Evolutionary conservation across 805 yeast species (phyloP).

Genomic region (Cyberlindnera galapagoensis): DNA sequence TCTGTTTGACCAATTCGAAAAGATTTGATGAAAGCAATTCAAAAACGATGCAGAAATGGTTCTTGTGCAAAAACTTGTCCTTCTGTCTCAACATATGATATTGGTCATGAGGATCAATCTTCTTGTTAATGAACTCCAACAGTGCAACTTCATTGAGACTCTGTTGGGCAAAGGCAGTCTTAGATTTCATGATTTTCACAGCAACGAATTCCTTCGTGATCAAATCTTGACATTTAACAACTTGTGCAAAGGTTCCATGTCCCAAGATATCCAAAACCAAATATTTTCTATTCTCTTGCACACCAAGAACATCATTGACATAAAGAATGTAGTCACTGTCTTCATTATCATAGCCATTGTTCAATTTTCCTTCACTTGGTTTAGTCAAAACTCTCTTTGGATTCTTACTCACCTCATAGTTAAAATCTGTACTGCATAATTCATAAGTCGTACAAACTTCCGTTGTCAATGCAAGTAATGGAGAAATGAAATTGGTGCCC

Average conservation of each 20-base stretch:
- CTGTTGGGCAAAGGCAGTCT: conserved; percentile 87
- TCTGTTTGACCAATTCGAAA: conserved; percentile 86
- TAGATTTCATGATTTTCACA: conserved; percentile 88
- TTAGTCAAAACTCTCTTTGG: conserved; percentile 91
- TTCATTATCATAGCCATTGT: conserved; percentile 82
- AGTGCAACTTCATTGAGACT: conserved; percentile 85
- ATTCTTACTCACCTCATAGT: conserved; percentile 76
- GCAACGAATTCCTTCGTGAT: conserved; percentile 76
- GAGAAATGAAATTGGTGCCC: conserved; percentile 62
- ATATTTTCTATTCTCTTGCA: conserved; percentile 78
- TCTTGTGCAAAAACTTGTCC: conserved; percentile 88
- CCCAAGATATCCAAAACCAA: conserved; percentile 88
- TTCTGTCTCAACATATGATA: conserved; percentile 71
- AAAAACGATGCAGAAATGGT: conserved; percentile 88
- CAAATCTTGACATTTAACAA: conserved; percentile 80
- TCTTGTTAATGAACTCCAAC: conserved; percentile 71
- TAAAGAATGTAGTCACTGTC: conserved; percentile 87
- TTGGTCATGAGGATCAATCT: conserved; percentile 60
- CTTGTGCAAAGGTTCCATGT: conserved; percentile 98
- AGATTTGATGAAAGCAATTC: conserved; percentile 83
- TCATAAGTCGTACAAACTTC: conserved; percentile 74
- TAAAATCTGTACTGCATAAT: conserved; percentile 79
- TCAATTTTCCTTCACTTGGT: conserved; percentile 75
- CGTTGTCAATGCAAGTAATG: conserved; percentile 72
- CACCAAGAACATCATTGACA: conserved; percentile 89